Conservation (phyloP, 2,329 filamentous ascomycete genomes). For the Fusarium secorum region DNA sequence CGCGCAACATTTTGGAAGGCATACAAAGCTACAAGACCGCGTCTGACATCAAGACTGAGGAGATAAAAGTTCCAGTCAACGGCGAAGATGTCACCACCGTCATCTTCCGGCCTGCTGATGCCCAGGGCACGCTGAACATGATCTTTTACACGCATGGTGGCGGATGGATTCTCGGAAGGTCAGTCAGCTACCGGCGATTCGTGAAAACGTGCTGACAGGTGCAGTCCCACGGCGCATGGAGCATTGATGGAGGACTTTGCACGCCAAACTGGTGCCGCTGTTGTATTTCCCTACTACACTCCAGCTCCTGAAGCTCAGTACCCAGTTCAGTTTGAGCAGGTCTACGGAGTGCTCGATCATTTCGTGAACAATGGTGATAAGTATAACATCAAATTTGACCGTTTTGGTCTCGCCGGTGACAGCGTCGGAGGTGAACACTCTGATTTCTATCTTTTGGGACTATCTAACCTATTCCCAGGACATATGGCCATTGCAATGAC, state of each 20-base stretch:
- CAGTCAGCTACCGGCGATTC: rapidly evolving
- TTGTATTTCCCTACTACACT: slow-evolving; percentile 23
- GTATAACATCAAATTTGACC: slow-evolving; percentile 4
- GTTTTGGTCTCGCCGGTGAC: slow-evolving; percentile 12
- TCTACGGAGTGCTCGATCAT: slow-evolving; percentile 7
- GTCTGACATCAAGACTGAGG: not conserved
- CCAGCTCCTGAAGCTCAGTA: slow-evolving; percentile 25
- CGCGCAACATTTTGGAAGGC: slow-evolving; percentile 13
- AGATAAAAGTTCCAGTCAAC: slow-evolving; percentile 1
- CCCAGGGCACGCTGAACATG: slow-evolving; percentile 9
- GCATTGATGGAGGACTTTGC: slow-evolving; percentile 24
- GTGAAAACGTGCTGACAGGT: not conserved
- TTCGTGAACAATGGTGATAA: slow-evolving; percentile 2
- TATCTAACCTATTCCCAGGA: not conserved
- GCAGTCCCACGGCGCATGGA: slow-evolving; percentile 3
- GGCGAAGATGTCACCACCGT: not conserved
- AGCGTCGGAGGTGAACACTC: slow-evolving; percentile 7
- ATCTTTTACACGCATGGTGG: slow-evolving; percentile 29
- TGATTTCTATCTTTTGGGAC: rapidly evolving
- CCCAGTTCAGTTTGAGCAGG: slow-evolving; percentile 21
- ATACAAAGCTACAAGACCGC: slow-evolving; percentile 16
- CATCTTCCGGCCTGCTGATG: slow-evolving; percentile 3
- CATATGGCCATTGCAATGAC: slow-evolving; percentile 27
- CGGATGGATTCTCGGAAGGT: slow-evolving; percentile 29
- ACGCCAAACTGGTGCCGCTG: slow-evolving; percentile 18